Evolutionary conservation across 1,284 basidiomycete genomes (phyloP).

Genomic region (Cryptococcus wingfieldii): DNA sequence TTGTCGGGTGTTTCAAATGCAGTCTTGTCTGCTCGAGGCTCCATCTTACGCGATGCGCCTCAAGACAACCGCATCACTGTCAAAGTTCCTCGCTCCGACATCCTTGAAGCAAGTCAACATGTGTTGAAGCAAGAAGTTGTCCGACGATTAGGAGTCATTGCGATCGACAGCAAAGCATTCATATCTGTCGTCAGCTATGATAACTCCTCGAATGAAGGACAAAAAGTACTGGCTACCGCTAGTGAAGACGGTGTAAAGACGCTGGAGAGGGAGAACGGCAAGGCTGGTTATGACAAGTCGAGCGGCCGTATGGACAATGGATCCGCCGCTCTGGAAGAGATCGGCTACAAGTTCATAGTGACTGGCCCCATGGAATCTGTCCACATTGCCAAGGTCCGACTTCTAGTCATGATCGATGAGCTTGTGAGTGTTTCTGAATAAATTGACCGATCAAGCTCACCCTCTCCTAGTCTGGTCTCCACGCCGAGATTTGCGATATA

Average conservation of each 20-base stretch:
- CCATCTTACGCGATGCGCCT: slow-evolving; percentile 83
- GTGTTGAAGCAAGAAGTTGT: slow-evolving; percentile 81
- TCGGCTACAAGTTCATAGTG: slow-evolving; percentile 82
- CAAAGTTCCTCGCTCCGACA: slow-evolving; percentile 85
- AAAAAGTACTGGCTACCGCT: slow-evolving; percentile 30
- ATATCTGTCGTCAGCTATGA: slow-evolving; percentile 66
- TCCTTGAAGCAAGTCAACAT: slow-evolving; percentile 65
- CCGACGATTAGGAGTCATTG: slow-evolving; percentile 84
- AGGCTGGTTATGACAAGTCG: background rate
- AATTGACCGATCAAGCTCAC: slow-evolving; percentile 2
- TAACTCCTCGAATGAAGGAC: slow-evolving; percentile 16
- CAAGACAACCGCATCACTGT: slow-evolving; percentile 79
- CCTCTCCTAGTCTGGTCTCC: slow-evolving; percentile 67
- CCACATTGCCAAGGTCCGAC: slow-evolving; percentile 80
- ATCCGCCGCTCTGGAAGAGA: background rate
- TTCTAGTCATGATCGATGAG: slow-evolving; percentile 93
- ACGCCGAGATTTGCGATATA: slow-evolving; percentile 86
- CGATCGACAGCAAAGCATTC: slow-evolving; percentile 76
- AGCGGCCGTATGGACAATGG: background rate
- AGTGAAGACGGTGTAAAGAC: slow-evolving; percentile 10
- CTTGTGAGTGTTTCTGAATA: slow-evolving; percentile 57
- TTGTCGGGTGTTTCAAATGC: slow-evolving; percentile 87
- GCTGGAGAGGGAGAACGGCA: background rate
- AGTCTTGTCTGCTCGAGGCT: slow-evolving; percentile 83
- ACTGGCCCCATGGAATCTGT: slow-evolving; percentile 81